These are phyloP conservation scores for Cucurbitaria berberidis DNA, from an alignment of 2,329 filamentous ascomycete genomes.

Conservation along the genomic window DNA sequence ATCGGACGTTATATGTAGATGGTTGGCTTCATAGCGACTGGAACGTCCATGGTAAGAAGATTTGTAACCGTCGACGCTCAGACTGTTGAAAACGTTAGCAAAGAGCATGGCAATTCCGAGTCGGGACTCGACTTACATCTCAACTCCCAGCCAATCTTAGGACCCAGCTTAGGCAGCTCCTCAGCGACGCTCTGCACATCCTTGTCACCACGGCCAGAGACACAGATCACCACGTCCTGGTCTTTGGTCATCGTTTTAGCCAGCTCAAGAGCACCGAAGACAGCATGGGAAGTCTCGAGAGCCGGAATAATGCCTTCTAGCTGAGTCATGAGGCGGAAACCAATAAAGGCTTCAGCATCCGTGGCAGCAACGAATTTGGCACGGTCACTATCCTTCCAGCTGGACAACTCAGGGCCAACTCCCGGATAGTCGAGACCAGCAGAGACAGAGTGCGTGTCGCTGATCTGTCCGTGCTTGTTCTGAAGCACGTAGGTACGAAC, in stretches of 20 bases:
- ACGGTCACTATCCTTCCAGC: slow-evolving; percentile 89
- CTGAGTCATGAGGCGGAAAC: slow-evolving; percentile 83
- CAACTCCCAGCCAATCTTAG: slow-evolving; percentile 79
- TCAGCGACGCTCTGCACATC: slow-evolving; percentile 98
- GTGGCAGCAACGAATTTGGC: slow-evolving; percentile 91
- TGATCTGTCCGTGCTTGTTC: slow-evolving; percentile 89
- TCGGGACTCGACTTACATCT: slow-evolving; percentile 50
- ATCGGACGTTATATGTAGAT: neutral
- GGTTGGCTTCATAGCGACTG: neutral
- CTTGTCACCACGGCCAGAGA: slow-evolving; percentile 95
- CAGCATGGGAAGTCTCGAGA: slow-evolving; percentile 89
- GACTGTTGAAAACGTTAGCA: slow-evolving; percentile 34
- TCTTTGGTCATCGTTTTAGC: slow-evolving; percentile 91
- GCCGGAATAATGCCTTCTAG: slow-evolving; percentile 97
- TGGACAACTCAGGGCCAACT: slow-evolving; percentile 88
- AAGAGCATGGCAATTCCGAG: neutral
- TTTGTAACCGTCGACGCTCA: slow-evolving; percentile 13
- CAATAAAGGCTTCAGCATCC: slow-evolving; percentile 86
- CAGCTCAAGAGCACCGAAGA: slow-evolving; percentile 86
- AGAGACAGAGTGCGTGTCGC: slow-evolving; percentile 94
- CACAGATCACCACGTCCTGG: slow-evolving; percentile 89
- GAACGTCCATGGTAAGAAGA: neutral
- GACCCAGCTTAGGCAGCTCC: slow-evolving; percentile 85
- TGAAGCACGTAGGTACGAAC: slow-evolving; percentile 96
- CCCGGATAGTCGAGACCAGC: slow-evolving; percentile 97